Evolutionary conservation across 345 rosid genomes (phyloP).

Genomic region (Populus deltoides): DNA sequence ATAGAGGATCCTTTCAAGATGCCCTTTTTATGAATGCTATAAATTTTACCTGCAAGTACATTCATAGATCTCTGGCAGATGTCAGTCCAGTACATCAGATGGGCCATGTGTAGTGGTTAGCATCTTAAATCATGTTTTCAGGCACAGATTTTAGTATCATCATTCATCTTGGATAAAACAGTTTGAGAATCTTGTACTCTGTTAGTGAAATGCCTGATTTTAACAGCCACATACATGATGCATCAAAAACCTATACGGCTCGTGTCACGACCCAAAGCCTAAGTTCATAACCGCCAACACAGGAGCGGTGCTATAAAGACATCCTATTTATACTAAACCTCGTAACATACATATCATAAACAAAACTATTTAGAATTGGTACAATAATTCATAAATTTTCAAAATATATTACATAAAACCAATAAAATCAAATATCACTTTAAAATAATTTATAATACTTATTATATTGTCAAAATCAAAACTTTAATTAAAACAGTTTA

Average conservation of each 20-base stretch:
- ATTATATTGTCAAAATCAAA: too few relatives aligned
- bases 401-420: too few relatives aligned
- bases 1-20: not conserved
- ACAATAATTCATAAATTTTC: too few relatives aligned
- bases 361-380: too few relatives aligned
- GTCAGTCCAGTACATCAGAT: not conserved
- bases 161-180: not conserved
- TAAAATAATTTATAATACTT: too few relatives aligned
- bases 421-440: too few relatives aligned
- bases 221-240: not conserved
- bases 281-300: rapidly evolving
- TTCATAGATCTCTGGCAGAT: not conserved
- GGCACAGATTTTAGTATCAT: not conserved
- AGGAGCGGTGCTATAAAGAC: rapidly evolving
- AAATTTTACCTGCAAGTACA: not conserved
- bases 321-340: too few relatives aligned
- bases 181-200: not conserved
- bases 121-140: not conserved
- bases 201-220: not conserved
- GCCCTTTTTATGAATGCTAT: not conserved
- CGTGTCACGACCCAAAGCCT: rapidly evolving
- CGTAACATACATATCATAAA: rapidly evolving
- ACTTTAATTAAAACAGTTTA: too few relatives aligned
- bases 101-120: not conserved
- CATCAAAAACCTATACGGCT: not conserved